phyloP scores from a whole-genome alignment of 768 basidiomycete species.

The Tricholoma flavovirens region DNA sequence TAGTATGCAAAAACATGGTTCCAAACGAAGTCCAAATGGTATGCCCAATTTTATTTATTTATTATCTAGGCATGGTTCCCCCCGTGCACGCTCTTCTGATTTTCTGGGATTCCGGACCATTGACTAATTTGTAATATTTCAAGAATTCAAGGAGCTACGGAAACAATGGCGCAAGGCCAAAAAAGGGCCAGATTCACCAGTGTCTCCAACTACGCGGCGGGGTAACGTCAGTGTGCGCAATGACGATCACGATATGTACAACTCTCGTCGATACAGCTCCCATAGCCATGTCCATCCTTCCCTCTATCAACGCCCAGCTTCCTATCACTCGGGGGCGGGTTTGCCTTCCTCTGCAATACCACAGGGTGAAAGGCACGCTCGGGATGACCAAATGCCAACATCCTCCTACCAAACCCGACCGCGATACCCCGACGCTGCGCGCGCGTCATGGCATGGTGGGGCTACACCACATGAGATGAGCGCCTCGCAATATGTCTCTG shows the following conservation, averaged over 20 bases:
- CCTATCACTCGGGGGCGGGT: conserved; percentile 21
- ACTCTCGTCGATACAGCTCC: conserved; percentile 24
- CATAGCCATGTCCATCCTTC: conserved; percentile 17
- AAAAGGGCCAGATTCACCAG: conserved; percentile 53
- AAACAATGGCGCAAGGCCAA: conserved; percentile 95
- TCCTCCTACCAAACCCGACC: conserved; percentile 21
- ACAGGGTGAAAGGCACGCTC: conserved; percentile 24
- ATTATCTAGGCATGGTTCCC: conserved; percentile 4
- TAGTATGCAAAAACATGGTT: conserved; percentile 95
- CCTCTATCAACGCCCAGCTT: conserved; percentile 19
- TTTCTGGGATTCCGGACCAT: conserved; percentile 3
- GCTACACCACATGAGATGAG: conserved; percentile 19
- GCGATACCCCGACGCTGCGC: conserved; percentile 24
- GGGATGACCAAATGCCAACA: conserved; percentile 22
- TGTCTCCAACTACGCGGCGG: conserved; percentile 26
- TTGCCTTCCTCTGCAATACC: conserved; percentile 25
- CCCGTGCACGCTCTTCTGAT: conserved; percentile 7
- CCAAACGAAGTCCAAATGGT: conserved; percentile 88
- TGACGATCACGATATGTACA: conserved; percentile 27
- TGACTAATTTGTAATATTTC: conserved; percentile 13
- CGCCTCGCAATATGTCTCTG: conserved; percentile 19
- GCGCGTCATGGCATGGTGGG: conserved; percentile 32
- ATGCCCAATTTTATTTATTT: conserved; percentile 22
- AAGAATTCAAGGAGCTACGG: conserved; percentile 97
- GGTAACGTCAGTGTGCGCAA: conserved; percentile 24